These are phyloP conservation scores for Moelleriella libera DNA, from an alignment of 2,329 filamentous ascomycete genomes.

Conservation along the genomic window DNA sequence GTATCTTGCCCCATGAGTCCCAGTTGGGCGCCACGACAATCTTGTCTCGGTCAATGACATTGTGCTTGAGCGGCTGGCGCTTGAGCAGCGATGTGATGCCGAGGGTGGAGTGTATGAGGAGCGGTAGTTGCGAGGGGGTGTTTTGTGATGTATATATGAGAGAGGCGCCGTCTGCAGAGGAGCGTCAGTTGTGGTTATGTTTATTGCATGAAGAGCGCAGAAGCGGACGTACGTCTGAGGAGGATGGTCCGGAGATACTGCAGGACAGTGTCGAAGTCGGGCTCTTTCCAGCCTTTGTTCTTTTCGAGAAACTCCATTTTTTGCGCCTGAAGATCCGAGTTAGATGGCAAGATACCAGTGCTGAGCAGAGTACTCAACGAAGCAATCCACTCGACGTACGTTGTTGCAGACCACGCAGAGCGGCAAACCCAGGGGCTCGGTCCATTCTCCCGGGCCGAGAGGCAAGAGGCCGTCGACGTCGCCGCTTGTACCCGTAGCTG, in stretches of 20 bases:
- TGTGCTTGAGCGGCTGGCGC: constrained; percentile 67
- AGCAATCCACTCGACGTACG: constrained; percentile 33
- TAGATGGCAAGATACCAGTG: constrained; percentile 3
- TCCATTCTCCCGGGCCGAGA: constrained; percentile 81
- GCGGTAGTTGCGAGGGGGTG: constrained; percentile 61
- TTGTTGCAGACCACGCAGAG: constrained; percentile 95
- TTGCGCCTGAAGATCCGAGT: constrained; percentile 43
- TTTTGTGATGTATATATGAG: constrained; percentile 75
- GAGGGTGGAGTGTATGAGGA: constrained; percentile 70
- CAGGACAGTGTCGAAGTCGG: constrained; percentile 89
- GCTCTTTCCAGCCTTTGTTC: constrained; percentile 86
- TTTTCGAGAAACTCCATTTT: constrained; percentile 85
- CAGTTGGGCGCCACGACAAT: constrained; percentile 91
- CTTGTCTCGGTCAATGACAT: constrained; percentile 87
- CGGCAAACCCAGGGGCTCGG: constrained; percentile 74
- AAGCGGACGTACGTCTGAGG: constrained; percentile 54
- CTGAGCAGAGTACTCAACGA: neutral
- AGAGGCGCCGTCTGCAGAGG: constrained; percentile 56
- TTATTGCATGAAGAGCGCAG: neutral
- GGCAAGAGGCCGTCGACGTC: constrained; percentile 61
- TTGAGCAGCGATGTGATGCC: constrained; percentile 76
- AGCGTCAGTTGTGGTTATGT: neutral
- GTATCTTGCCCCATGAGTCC: constrained; percentile 97
- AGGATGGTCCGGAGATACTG: constrained; percentile 85
- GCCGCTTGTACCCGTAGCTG: constrained; percentile 33